Conservation (phyloP, 305 asterid genomes). For the Salvia sclarea region DNA sequence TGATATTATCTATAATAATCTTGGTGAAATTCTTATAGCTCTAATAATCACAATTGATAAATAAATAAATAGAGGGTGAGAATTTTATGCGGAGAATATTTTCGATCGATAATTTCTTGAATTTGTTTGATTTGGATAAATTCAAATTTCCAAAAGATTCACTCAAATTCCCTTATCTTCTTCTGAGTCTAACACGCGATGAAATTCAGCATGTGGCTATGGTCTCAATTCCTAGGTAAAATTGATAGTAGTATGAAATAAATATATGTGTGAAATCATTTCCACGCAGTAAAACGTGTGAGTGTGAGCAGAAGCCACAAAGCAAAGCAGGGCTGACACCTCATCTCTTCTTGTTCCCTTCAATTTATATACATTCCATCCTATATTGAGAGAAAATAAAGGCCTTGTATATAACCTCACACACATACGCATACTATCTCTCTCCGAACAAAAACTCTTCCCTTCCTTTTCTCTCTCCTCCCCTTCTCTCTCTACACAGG, state of each 20-base stretch:
- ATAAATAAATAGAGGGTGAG: not conserved
- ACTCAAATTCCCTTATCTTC: constrained; percentile 12
- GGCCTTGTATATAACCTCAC: constrained; percentile 33
- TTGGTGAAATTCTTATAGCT: not conserved
- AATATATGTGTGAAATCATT: not conserved
- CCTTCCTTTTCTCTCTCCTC: constrained; percentile 24
- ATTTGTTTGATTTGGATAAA: constrained; percentile 20
- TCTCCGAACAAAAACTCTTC: constrained; percentile 30
- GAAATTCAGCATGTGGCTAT: constrained; percentile 25
- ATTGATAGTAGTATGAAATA: not conserved
- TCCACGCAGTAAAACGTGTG: constrained; percentile 33
- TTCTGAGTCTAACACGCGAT: constrained; percentile 3
- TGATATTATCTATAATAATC: not conserved
- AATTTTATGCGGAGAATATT: not conserved
- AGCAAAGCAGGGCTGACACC: constrained; percentile 43
- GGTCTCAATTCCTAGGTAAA: constrained; percentile 25
- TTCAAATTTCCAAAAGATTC: constrained; percentile 26
- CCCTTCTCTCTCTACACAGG: constrained; percentile 21
- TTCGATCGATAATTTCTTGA: not conserved
- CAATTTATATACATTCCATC: constrained; percentile 35
- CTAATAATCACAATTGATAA: not conserved
- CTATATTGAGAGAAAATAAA: constrained; percentile 35
- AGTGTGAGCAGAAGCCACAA: constrained; percentile 33
- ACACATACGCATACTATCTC: constrained; percentile 38
- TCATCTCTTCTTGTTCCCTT: constrained; percentile 36